A percentile compares a stretch with the other conserved stretches of the same genome.
phyloP scores from a whole-genome alignment of 1,284 basidiomycete species.

The Ustilago bromivora region DNA sequence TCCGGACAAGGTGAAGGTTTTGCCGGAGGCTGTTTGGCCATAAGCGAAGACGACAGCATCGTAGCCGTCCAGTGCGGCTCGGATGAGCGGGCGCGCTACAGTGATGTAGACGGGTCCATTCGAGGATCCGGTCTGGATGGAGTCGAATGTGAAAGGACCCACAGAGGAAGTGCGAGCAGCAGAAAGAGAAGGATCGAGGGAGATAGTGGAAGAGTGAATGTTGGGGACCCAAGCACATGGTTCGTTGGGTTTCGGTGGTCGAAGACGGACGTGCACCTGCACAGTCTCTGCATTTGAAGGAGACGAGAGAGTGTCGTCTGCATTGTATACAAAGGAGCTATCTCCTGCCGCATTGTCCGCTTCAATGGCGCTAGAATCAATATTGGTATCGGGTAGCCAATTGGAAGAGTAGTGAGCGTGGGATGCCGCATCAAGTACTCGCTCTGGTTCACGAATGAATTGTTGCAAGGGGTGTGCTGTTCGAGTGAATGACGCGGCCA shows the following conservation, averaged over 20 bases:
- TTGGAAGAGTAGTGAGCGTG: constrained; percentile 30
- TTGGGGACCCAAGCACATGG: constrained; percentile 61
- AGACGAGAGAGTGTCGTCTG: constrained; percentile 9
- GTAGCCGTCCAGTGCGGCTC: constrained; percentile 64
- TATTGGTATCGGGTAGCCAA: constrained; percentile 12
- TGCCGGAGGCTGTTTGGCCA: constrained; percentile 70
- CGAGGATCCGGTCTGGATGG: constrained; percentile 82
- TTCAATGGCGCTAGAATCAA: not conserved
- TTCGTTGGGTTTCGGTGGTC: constrained; percentile 51
- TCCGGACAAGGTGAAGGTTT: constrained; percentile 58
- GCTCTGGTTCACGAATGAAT: constrained; percentile 10
- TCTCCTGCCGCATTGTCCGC: constrained; percentile 35
- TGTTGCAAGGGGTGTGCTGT: constrained; percentile 18
- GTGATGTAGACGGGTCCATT: constrained; percentile 87
- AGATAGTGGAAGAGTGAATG: constrained; percentile 38
- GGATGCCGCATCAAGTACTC: not conserved
- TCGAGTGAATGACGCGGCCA: not conserved
- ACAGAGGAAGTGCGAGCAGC: constrained; percentile 34
- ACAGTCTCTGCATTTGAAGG: constrained; percentile 39
- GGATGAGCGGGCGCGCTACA: constrained; percentile 85
- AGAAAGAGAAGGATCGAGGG: constrained; percentile 52
- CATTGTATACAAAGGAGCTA: constrained; percentile 60
- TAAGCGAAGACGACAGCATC: constrained; percentile 66
- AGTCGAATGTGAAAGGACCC: constrained; percentile 72
- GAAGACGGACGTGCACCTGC: constrained; percentile 58